phyloP scores from a whole-genome alignment of 129 eudicot species.

The Chrysanthemum seticuspe region DNA sequence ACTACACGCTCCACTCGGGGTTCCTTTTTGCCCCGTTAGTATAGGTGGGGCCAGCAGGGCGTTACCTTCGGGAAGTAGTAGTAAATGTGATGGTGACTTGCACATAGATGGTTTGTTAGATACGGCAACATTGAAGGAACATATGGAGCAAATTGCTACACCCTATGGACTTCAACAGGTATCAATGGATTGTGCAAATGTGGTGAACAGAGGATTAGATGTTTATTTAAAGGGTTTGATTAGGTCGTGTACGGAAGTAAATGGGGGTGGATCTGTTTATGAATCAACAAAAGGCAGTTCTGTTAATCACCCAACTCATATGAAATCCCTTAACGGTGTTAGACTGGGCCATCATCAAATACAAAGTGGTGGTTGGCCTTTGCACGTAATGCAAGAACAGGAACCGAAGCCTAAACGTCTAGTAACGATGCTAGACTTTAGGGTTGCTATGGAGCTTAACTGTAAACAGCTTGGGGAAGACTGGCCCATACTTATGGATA shows the following conservation, averaged over 20 bases:
- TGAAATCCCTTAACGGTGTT: slow-evolving; percentile 50
- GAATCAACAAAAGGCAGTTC: slow-evolving; percentile 34
- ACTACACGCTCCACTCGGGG: slow-evolving; percentile 80
- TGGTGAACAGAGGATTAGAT: slow-evolving; percentile 70
- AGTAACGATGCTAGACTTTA: slow-evolving; percentile 76
- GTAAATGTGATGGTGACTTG: slow-evolving; percentile 41
- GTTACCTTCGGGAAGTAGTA: slow-evolving; percentile 41
- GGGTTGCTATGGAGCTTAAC: slow-evolving; percentile 87
- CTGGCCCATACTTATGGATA: slow-evolving; percentile 83
- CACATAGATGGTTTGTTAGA: slow-evolving; percentile 64
- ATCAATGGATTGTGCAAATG: slow-evolving; percentile 69
- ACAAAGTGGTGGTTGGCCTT: slow-evolving; percentile 47
- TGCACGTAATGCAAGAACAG: slow-evolving; percentile 46
- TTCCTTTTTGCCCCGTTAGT: slow-evolving; percentile 59
- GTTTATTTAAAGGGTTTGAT: slow-evolving; percentile 75
- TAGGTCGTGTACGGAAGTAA: slow-evolving; percentile 65
- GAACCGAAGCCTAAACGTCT: slow-evolving; percentile 28
- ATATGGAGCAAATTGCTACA: slow-evolving; percentile 71
- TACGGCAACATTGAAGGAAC: slow-evolving; percentile 53
- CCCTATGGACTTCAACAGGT: slow-evolving; percentile 71
- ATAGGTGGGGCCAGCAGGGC: slow-evolving; percentile 53
- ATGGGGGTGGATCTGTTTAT: slow-evolving; percentile 50
- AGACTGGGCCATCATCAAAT: slow-evolving; percentile 44
- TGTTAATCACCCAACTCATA: slow-evolving; percentile 39
- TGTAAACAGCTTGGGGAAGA: slow-evolving; percentile 83